These are phyloP conservation scores for Paratinospora sagittata DNA, from an alignment of 164 flowering plant genomes.

Conservation along the genomic window DNA sequence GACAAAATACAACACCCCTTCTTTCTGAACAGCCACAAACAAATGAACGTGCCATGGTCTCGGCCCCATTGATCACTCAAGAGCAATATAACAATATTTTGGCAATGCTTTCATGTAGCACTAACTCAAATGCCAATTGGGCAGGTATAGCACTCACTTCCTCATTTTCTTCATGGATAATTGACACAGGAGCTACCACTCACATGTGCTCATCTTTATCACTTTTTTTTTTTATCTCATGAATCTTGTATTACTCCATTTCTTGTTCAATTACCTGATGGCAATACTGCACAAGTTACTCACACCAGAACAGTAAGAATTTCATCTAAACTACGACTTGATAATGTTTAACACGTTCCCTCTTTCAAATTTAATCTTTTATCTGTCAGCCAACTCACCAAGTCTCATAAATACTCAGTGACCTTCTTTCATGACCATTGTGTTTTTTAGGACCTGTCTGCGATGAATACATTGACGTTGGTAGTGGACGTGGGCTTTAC, in stretches of 20 bases:
- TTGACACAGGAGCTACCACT: conserved; percentile 2
- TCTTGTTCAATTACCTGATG: background rate
- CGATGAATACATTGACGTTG: background rate
- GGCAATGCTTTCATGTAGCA: too few relatives aligned
- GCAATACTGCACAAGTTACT: background rate
- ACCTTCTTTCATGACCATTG: background rate
- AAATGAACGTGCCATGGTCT: too few relatives aligned
- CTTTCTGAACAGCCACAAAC: too few relatives aligned
- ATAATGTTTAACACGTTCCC: background rate
- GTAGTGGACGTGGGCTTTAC: background rate
- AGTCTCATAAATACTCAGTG: background rate
- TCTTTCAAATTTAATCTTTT: background rate
- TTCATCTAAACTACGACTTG: background rate
- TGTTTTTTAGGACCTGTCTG: background rate
- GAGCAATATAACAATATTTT: too few relatives aligned
- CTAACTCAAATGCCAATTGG: background rate
- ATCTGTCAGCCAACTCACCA: conserved; percentile 1
- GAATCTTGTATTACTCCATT: too few relatives aligned
- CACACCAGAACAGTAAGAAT: background rate
- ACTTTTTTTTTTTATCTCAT: background rate
- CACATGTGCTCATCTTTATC: background rate
- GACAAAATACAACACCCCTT: too few relatives aligned
- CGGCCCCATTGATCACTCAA: too few relatives aligned
- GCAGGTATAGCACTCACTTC: too few relatives aligned
- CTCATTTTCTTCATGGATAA: too few relatives aligned